A percentile compares a stretch with the other conserved stretches of the same genome.
phyloP scores from a whole-genome alignment of 768 basidiomycete species.

The Tylopilus rubrobrunneus region DNA sequence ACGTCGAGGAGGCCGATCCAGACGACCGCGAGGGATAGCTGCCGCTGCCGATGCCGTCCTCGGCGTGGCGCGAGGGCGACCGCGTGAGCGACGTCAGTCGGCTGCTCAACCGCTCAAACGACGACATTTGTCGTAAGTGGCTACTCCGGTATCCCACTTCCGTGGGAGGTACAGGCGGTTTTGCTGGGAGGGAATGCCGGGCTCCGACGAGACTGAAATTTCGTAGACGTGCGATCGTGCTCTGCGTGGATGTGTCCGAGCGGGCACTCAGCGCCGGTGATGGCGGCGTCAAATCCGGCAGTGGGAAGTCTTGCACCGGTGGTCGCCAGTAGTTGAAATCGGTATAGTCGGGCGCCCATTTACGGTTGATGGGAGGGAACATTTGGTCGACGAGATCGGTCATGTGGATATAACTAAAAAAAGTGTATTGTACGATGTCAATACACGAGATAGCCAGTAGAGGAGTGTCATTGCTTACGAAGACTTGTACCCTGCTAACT shows the following conservation, averaged over 20 bases:
- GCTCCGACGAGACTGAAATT: conserved; percentile 73
- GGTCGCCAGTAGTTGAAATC: conserved; percentile 97
- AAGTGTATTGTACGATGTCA: not conserved
- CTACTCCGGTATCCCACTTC: conserved; percentile 31
- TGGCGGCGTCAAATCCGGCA: conserved; percentile 80
- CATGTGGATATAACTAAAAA: conserved; percentile 89
- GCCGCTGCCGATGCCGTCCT: conserved; percentile 28
- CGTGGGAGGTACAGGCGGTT: conserved; percentile 27
- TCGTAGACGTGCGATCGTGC: conserved; percentile 67
- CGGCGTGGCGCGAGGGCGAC: conserved; percentile 31
- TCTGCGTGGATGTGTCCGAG: conserved; percentile 79
- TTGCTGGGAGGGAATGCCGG: conserved; percentile 33
- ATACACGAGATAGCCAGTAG: not conserved
- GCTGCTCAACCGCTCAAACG: conserved; percentile 66
- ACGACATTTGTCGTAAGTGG: conserved; percentile 69
- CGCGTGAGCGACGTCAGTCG: conserved; percentile 50
- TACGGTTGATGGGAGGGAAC: conserved; percentile 94
- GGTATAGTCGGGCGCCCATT: conserved; percentile 86
- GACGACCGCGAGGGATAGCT: conserved; percentile 57
- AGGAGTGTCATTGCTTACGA: conserved; percentile 50
- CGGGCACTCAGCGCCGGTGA: conserved; percentile 93
- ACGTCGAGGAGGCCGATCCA: conserved; percentile 46
- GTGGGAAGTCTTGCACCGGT: conserved; percentile 69
- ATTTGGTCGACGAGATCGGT: conserved; percentile 99
- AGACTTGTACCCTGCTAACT: conserved; percentile 94